Conservation (phyloP, 1,284 basidiomycete species). For the Ustanciosporium gigantosporum region DNA sequence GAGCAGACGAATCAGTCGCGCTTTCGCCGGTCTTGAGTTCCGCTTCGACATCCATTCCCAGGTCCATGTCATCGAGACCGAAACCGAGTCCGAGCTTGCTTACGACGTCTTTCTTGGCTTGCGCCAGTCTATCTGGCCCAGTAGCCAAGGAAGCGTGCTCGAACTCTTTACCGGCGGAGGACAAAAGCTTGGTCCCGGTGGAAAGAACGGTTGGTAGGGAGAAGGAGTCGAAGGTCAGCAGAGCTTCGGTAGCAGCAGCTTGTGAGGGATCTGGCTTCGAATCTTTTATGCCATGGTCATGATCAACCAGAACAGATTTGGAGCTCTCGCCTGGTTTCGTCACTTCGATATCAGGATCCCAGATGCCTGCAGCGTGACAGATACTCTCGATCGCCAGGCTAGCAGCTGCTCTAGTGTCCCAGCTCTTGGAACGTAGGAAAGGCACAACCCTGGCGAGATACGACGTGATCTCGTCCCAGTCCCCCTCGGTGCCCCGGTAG, state of each 20-base stretch:
- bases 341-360: constrained; percentile 63
- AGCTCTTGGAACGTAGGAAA: constrained; percentile 81
- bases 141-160: constrained; percentile 51
- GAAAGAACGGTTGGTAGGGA: constrained; percentile 75
- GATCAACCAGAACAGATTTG: constrained; percentile 11
- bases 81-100: constrained; percentile 66
- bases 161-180: constrained; percentile 86
- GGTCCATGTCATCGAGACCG: constrained; percentile 72
- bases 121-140: constrained; percentile 71
- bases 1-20: not conserved
- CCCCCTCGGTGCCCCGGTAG: constrained; percentile 68
- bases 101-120: constrained; percentile 74
- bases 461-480: constrained; percentile 66
- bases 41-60: constrained; percentile 63
- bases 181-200: constrained; percentile 75
- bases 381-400: constrained; percentile 83
- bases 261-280: constrained; percentile 17
- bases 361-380: constrained; percentile 78
- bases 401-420: constrained; percentile 82
- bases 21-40: constrained; percentile 49
- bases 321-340: constrained; percentile 33
- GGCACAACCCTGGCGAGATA: constrained; percentile 73
- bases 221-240: constrained; percentile 55
- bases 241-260: constrained; percentile 13
- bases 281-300: constrained; percentile 13